These are phyloP conservation scores for Fusarium tjaetaba DNA, from an alignment of 2,329 filamentous ascomycete genomes.

Conservation along the genomic window DNA sequence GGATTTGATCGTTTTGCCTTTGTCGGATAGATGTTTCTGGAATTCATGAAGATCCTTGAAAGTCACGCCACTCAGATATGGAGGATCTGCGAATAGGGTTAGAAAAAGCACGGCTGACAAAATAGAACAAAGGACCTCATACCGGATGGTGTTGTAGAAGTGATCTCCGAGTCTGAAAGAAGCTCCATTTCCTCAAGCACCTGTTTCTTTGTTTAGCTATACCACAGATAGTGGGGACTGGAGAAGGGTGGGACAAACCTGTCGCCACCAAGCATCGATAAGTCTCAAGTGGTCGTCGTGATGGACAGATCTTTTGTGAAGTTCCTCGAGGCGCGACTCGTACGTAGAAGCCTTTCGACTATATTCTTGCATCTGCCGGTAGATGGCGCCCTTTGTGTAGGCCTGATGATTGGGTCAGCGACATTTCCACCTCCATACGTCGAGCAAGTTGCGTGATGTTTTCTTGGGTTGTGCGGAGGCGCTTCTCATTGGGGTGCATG, in stretches of 20 bases:
- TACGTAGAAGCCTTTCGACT: slow-evolving; percentile 87
- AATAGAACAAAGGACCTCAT: slow-evolving; percentile 6
- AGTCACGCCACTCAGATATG: slow-evolving; percentile 66
- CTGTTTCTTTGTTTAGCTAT: slow-evolving; percentile 49
- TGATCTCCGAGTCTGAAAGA: slow-evolving; percentile 60
- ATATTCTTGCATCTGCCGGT: slow-evolving; percentile 97
- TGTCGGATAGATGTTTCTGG: slow-evolving; percentile 80
- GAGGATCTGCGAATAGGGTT: slow-evolving; percentile 56
- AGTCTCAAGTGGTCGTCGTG: slow-evolving; percentile 94
- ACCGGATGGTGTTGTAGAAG: slow-evolving; percentile 41
- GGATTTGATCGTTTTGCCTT: slow-evolving; percentile 78
- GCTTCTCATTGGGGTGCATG: slow-evolving; percentile 34
- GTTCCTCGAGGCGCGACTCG: slow-evolving; percentile 82
- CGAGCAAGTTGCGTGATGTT: slow-evolving; percentile 36
- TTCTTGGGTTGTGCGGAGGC: slow-evolving; percentile 30
- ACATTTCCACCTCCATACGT: slow-evolving; percentile 29
- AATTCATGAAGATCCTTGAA: slow-evolving; percentile 78
- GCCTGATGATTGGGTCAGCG: slow-evolving; percentile 47
- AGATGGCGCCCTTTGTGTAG: slow-evolving; percentile 86
- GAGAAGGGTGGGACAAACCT: slow-evolving; percentile 66
- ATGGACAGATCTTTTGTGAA: slow-evolving; percentile 79
- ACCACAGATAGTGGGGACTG: background rate
- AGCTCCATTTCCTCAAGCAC: slow-evolving; percentile 72
- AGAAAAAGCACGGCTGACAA: slow-evolving; percentile 12
- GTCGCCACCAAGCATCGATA: slow-evolving; percentile 92